Percentiles rank a stretch among this genome's conserved stretches.
phyloP scores from a whole-genome alignment of 192 early-diverging fungal species.

The Coemansia nantahalensis region DNA sequence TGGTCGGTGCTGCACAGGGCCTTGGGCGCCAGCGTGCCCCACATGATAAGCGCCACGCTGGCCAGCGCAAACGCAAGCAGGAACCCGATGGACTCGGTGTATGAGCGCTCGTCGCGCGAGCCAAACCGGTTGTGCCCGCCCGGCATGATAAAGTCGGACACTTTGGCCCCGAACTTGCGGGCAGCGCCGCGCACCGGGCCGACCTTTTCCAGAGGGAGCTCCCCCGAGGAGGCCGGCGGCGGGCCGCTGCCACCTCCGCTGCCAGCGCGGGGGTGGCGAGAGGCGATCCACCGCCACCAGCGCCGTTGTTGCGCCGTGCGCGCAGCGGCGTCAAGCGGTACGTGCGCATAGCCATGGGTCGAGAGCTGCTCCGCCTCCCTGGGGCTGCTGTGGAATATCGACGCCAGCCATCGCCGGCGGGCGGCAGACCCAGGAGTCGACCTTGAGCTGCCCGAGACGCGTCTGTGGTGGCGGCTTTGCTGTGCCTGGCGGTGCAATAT shows the following conservation, averaged over 20 bases:
- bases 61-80: constrained; percentile 44
- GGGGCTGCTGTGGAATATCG: constrained; percentile 2
- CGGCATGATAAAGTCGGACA: constrained; percentile 35
- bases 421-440: not conserved
- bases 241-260: no score
- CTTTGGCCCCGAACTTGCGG: constrained; percentile 10
- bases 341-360: no score
- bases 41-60: constrained; percentile 49
- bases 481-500: constrained; percentile 16
- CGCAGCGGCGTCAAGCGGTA: no score
- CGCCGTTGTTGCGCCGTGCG: not conserved
- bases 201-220: not conserved
- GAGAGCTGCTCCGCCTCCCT: not conserved
- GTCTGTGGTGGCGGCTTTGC: no score
- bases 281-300: no score
- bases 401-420: constrained; percentile 13
- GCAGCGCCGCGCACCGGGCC: constrained; percentile 2
- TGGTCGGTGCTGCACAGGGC: constrained; percentile 47
- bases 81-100: constrained; percentile 37
- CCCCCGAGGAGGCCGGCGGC: no score
- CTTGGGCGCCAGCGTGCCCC: constrained; percentile 49
- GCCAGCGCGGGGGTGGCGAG: no score
- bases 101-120: constrained; percentile 22
- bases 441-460: constrained; percentile 3
- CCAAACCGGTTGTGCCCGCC: constrained; percentile 52